Evolutionary conservation across 2,329 filamentous ascomycete species (phyloP), one percentile per base, ranked within the genome.

Genomic region (Pleoardoris graminearum): DNA sequence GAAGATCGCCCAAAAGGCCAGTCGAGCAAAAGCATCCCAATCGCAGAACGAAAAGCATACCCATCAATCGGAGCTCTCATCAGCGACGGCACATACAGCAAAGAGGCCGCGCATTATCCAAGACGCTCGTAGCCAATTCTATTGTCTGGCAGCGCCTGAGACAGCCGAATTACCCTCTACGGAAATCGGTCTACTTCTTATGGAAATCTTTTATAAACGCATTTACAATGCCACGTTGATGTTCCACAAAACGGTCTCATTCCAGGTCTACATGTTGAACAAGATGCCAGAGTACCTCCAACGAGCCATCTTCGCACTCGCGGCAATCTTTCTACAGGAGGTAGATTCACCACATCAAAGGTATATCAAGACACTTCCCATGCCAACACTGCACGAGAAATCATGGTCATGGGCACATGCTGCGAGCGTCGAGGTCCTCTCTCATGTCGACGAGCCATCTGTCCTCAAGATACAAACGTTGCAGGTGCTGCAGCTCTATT

Each of bases 371-470:
- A 14, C 22, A 6, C 27, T 33, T n/a, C 42, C 42, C 8, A 45
- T 45, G 42, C 42, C 21, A 11, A 35, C 29, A 33, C 27, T 45
- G 2, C 27, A 33, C 8, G 29, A 45, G 17, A 32, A 27, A 23
- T 45, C 42, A 12, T 45, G 42, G 42, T 33, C 42, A 16, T 45
- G 42, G 42, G 42, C 42, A 22, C 42, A 35, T 45, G 42, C 42
- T 21, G 42, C 42, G 22, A 45, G 42, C 22, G 42, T 35, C 16
- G 17, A 45, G 19, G 42, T 45, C 3, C 42, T 45, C 11, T 45
- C 42, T 8, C 42, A 45, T 11, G 42, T 25, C 29, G 42, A 45
- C 11, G 42, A 45, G 30, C 42, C 42, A 16, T 45, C 42, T 22
- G 42, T 45, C 14, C 42, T 35, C 12, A 45, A 35, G 30, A 35